phyloP scores from a whole-genome alignment of 2,329 filamentous ascomycete genomes.

The Xylaria sp. region DNA sequence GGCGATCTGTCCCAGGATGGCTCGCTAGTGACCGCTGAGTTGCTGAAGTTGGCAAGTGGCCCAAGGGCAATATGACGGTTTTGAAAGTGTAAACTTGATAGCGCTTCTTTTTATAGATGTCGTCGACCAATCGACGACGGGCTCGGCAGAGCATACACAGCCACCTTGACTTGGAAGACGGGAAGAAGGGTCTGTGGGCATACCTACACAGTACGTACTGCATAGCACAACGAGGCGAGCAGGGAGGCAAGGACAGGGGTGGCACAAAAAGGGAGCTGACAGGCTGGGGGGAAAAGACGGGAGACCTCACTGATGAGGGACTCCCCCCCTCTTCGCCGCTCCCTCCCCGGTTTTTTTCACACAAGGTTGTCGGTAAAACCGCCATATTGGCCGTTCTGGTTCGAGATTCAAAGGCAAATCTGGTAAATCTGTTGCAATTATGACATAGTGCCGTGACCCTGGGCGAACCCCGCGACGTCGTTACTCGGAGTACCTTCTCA shows the following conservation, averaged over 20 bases:
- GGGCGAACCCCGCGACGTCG: constrained; percentile 10
- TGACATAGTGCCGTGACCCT: constrained; percentile 22
- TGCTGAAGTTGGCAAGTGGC: constrained; percentile 2
- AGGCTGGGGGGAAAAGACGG: no score
- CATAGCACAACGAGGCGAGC: no score
- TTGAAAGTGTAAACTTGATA: constrained; percentile 23
- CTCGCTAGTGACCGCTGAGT: constrained; percentile 8
- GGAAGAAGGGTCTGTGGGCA: constrained; percentile 9
- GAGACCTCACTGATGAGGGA: no score
- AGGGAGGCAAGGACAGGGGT: constrained; percentile 6
- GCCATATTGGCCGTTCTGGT: constrained; percentile 1
- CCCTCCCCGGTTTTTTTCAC: background rate
- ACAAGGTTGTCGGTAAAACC: constrained; percentile 11
- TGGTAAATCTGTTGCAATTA: constrained; percentile 6
- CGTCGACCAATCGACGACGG: constrained; percentile 25
- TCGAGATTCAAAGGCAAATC: constrained; percentile 14
- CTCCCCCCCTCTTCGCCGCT: no score
- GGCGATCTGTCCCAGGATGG: constrained; percentile 13
- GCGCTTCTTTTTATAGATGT: constrained; percentile 34
- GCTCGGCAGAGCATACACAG: constrained; percentile 24
- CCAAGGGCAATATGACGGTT: constrained; percentile 26
- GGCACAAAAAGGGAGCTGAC: no score
- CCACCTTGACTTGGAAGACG: constrained; percentile 23
- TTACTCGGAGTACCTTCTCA: constrained; percentile 3
- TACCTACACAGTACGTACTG: no score